phyloP scores from a whole-genome alignment of 257 asterid species.

The Craterostigma plantagineum region DNA sequence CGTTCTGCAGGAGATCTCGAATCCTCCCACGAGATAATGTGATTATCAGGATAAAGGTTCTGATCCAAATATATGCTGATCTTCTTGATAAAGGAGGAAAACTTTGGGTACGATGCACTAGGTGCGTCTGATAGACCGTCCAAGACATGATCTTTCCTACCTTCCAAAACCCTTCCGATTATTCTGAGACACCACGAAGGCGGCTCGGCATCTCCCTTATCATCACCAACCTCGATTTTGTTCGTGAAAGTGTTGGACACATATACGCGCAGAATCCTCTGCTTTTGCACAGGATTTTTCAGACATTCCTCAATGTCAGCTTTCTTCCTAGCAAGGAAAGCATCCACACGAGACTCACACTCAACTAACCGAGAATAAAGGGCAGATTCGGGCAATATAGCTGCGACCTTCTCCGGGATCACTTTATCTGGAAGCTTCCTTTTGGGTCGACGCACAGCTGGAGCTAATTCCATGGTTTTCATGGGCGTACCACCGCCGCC shows the following conservation, averaged over 20 bases:
- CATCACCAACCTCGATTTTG: constrained; percentile 17
- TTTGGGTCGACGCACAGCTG: constrained; percentile 59
- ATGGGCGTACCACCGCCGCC: constrained; percentile 67
- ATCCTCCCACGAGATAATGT: constrained; percentile 79
- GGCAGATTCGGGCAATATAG: constrained; percentile 64
- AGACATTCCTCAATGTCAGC: constrained; percentile 22
- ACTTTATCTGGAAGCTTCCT: constrained; percentile 44
- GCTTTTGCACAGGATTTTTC: constrained; percentile 15
- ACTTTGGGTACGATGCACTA: constrained; percentile 27
- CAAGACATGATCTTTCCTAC: constrained; percentile 28
- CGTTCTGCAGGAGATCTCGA: constrained; percentile 51
- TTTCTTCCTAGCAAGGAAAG: constrained; percentile 55
- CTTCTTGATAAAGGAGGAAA: constrained; percentile 73
- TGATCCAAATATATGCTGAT: constrained; percentile 79
- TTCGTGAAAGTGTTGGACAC: constrained; percentile 22
- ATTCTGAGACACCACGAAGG: constrained; percentile 77
- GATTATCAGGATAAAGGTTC: constrained; percentile 59
- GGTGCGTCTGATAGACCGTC: constrained; percentile 17
- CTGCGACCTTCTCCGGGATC: constrained; percentile 46
- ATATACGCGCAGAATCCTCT: constrained; percentile 22
- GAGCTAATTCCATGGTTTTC: constrained; percentile 88
- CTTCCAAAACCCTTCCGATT: constrained; percentile 55
- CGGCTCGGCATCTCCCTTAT: constrained; percentile 25
- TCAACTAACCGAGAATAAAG: constrained; percentile 62
- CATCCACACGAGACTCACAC: constrained; percentile 57